phyloP scores from a whole-genome alignment of 768 basidiomycete species.

The Mycena galopus region DNA sequence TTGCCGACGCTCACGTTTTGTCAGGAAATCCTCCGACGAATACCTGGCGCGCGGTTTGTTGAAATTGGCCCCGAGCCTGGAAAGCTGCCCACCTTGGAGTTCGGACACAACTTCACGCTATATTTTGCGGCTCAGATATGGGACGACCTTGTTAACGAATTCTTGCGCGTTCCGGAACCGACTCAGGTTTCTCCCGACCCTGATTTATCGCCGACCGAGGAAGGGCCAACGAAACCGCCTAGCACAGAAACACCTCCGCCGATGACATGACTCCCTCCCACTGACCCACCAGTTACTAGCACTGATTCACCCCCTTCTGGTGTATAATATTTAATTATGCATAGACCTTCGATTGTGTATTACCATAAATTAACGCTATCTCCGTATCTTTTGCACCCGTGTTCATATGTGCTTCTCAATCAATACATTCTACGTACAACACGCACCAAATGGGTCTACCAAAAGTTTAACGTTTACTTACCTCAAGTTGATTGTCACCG shows the following conservation, averaged over 20 bases:
- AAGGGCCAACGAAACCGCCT: not conserved
- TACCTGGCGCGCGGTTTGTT: constrained; percentile 48
- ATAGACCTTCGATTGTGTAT: too few species aligned
- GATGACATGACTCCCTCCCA: not conserved
- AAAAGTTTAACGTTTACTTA: too few species aligned
- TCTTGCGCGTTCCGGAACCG: constrained; percentile 39
- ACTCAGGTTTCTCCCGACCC: not conserved
- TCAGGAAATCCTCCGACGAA: constrained; percentile 47
- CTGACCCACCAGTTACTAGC: not conserved
- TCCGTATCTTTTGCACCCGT: not conserved
- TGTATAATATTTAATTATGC: too few species aligned
- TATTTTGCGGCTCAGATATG: constrained; percentile 55
- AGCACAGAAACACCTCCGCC: not conserved
- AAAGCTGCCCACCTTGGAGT: constrained; percentile 51
- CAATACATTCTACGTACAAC: too few species aligned
- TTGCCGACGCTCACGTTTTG: not conserved
- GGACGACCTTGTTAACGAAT: constrained; percentile 48
- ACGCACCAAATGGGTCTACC: too few species aligned
- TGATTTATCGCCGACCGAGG: not conserved
- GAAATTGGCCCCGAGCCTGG: constrained; percentile 46
- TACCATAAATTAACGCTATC: not conserved
- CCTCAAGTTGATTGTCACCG: too few species aligned
- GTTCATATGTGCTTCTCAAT: too few species aligned
- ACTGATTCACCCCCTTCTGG: not conserved
- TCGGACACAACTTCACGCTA: constrained; percentile 57